Percentiles rank a stretch among this genome's conserved stretches.
phyloP scores from a whole-genome alignment of 2,329 filamentous ascomycete species.

The Dendrostoma leiphaemia region DNA sequence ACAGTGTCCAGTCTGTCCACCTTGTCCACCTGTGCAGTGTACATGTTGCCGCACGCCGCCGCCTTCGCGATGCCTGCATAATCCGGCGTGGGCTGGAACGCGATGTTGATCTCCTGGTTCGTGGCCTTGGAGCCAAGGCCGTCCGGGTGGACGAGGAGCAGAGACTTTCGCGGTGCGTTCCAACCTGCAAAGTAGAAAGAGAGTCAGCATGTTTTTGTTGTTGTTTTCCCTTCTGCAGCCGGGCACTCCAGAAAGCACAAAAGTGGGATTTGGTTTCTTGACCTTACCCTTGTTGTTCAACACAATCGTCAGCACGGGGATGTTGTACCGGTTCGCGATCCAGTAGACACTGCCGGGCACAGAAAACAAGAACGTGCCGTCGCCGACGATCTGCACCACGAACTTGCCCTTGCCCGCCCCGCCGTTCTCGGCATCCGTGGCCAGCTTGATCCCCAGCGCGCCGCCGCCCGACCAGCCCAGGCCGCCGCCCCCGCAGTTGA shows the following conservation, averaged over 20 bases:
- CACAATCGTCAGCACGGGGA: slow-evolving; percentile 47
- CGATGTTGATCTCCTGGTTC: slow-evolving; percentile 64
- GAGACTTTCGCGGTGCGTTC: slow-evolving; percentile 51
- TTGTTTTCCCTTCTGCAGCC: too few species aligned
- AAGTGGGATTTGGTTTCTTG: background rate
- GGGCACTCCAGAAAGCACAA: background rate
- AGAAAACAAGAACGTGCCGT: slow-evolving; percentile 48
- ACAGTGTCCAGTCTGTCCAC: slow-evolving; percentile 44
- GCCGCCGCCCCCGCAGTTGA: slow-evolving; percentile 53
- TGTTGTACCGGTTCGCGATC: slow-evolving; percentile 45
- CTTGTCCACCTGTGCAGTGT: slow-evolving; percentile 46
- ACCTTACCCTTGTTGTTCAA: slow-evolving; percentile 49
- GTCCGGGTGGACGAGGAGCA: slow-evolving; percentile 57
- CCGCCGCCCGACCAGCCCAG: slow-evolving; percentile 54
- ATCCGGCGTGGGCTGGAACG: slow-evolving; percentile 56
- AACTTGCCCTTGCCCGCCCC: slow-evolving; percentile 39
- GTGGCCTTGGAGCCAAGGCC: slow-evolving; percentile 51
- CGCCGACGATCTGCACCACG: slow-evolving; percentile 49
- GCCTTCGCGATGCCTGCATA: slow-evolving; percentile 61
- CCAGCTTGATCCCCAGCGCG: slow-evolving; percentile 49
- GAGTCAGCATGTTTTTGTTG: too few species aligned
- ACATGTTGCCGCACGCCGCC: slow-evolving; percentile 53
- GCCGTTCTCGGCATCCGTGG: slow-evolving; percentile 37
- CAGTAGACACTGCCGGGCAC: slow-evolving; percentile 48
- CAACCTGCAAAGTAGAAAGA: background rate